Evolutionary conservation across 2,329 filamentous ascomycete genomes (phyloP).

Genomic region (Aspergillus texensis): DNA sequence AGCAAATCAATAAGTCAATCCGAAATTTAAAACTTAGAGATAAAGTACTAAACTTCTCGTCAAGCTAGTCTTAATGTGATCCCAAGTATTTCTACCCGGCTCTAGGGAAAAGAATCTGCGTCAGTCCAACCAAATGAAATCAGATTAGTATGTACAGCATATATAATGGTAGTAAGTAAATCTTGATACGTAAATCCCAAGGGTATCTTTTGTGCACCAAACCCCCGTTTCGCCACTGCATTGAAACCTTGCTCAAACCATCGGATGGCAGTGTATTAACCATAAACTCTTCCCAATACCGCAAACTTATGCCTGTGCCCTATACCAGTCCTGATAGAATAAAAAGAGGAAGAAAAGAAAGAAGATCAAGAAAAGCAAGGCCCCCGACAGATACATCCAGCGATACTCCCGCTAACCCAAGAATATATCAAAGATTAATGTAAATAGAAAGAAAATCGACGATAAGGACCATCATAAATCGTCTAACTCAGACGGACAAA

Average conservation of each 20-base stretch:
- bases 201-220: slow-evolving; percentile 13
- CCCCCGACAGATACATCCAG: background rate
- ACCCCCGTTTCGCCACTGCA: background rate
- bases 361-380: slow-evolving; percentile 1
- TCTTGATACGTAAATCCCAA: slow-evolving; percentile 2
- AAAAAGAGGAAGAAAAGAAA: background rate
- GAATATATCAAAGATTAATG: background rate
- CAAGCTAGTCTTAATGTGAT: background rate
- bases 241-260: background rate
- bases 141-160: slow-evolving; percentile 4
- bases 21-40: background rate
- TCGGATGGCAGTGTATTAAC: background rate
- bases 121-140: background rate
- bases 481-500: background rate
- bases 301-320: background rate
- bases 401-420: slow-evolving; percentile 4
- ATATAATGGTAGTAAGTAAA: background rate
- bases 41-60: background rate
- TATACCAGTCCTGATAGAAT: background rate
- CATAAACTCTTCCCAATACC: background rate
- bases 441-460: background rate
- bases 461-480: background rate
- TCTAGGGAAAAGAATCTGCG: background rate
- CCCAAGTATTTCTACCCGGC: background rate
- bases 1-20: background rate